Percentiles rank a stretch among this genome's conserved stretches.
These are phyloP conservation scores for Amesomyces nigricolor DNA, from an alignment of 2,329 filamentous ascomycete genomes.

Conservation along the genomic window DNA sequence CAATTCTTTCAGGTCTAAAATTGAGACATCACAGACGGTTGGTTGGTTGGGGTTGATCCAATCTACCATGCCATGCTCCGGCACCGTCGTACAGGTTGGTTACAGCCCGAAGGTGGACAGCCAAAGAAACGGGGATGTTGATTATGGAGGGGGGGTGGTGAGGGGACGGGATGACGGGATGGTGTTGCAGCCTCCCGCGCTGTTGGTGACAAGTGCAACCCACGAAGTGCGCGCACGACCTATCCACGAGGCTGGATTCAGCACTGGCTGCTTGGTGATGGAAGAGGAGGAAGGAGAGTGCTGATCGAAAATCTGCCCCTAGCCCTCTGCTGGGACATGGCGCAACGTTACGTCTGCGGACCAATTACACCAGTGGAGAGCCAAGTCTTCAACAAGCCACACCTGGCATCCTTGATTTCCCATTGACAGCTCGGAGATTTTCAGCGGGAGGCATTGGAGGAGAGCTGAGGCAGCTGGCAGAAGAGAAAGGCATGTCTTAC, in stretches of 20 bases:
- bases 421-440: too few relatives aligned
- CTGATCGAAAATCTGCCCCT: slow-evolving; percentile 13
- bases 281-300: background rate
- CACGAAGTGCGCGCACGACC: background rate
- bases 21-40: slow-evolving; percentile 9
- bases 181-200: background rate
- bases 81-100: slow-evolving; percentile 15
- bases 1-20: slow-evolving; percentile 9
- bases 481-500: too few relatives aligned
- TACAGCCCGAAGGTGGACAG: slow-evolving; percentile 7
- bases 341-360: slow-evolving; percentile 10
- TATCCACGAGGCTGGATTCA: slow-evolving; percentile 11
- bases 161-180: background rate
- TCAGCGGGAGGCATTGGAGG: too few relatives aligned
- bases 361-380: background rate
- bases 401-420: too few relatives aligned
- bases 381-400: background rate
- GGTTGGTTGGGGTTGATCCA: slow-evolving; percentile 7
- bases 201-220: slow-evolving; percentile 6
- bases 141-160: background rate
- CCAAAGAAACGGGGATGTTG: background rate
- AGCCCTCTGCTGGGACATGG: background rate
- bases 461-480: background rate
- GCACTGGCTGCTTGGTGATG: background rate
- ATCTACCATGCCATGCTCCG: slow-evolving; percentile 5